Evolutionary conservation across 1,139 yeast genomes (phyloP).

Genomic region (Lodderomyces orthopsilosis): DNA sequence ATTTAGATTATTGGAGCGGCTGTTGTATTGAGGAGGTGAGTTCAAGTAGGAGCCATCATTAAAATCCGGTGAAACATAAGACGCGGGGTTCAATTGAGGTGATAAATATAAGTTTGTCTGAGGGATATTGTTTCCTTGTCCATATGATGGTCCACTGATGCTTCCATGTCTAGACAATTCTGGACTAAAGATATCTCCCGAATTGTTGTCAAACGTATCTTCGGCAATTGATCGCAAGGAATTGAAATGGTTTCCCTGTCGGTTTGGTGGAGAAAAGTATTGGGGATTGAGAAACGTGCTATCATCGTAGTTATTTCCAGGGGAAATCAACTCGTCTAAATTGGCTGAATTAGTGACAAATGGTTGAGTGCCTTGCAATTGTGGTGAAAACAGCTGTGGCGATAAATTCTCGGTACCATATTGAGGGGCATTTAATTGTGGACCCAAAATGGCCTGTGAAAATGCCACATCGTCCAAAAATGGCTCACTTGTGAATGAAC

Average conservation of each 20-base stretch:
- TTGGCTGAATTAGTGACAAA: constrained; percentile 19
- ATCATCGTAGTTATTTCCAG: constrained; percentile 20
- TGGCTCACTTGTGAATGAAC: constrained; percentile 31
- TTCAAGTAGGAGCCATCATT: constrained; percentile 27
- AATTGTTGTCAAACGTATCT: constrained; percentile 15
- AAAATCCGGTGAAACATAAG: constrained; percentile 21
- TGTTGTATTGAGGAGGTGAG: constrained; percentile 28
- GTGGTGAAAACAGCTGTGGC: constrained; percentile 14
- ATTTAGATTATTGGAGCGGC: constrained; percentile 9
- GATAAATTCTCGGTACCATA: constrained; percentile 9
- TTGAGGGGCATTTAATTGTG: constrained; percentile 14
- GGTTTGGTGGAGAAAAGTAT: constrained; percentile 42
- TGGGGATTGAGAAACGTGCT: constrained; percentile 35
- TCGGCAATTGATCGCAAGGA: constrained; percentile 36
- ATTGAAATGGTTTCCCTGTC: constrained; percentile 21
- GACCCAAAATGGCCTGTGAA: constrained; percentile 15
- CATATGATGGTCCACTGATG: constrained; percentile 17
- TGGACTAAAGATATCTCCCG: constrained; percentile 27
- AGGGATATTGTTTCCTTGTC: constrained; percentile 5
- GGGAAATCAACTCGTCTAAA: constrained; percentile 39
- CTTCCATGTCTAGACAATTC: constrained; percentile 32
- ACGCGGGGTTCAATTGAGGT: constrained; percentile 26
- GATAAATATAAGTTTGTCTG: constrained; percentile 24
- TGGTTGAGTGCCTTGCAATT: constrained; percentile 10
- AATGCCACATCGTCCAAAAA: constrained; percentile 30